Conservation (phyloP, 2,329 filamentous ascomycete species). For the Dactylonectria estremocensis region DNA sequence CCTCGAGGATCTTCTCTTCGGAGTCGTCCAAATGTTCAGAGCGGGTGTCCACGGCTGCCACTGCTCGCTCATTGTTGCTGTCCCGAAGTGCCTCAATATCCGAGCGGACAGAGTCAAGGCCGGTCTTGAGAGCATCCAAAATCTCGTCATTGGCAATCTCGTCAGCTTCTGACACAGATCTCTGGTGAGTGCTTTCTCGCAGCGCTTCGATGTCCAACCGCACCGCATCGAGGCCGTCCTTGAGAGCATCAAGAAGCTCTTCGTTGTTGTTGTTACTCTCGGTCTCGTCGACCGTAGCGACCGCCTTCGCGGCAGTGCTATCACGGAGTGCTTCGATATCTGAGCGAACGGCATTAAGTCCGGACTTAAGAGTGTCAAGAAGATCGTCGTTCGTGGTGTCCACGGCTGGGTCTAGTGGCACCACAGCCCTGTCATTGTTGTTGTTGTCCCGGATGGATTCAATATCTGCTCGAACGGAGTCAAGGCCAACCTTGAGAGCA, state of each 20-base stretch:
- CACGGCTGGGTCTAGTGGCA: slow-evolving; percentile 29
- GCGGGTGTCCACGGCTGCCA: slow-evolving; percentile 55
- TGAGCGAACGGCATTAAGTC: slow-evolving; percentile 79
- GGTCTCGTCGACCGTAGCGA: slow-evolving; percentile 34
- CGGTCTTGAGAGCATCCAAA: slow-evolving; percentile 85
- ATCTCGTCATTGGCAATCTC: slow-evolving; percentile 87
- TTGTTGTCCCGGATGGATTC: slow-evolving; percentile 78
- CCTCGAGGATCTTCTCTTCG: slow-evolving; percentile 85
- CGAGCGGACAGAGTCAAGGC: slow-evolving; percentile 78
- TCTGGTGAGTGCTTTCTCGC: slow-evolving; percentile 73
- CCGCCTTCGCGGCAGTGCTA: slow-evolving; percentile 61
- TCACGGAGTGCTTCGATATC: slow-evolving; percentile 86
- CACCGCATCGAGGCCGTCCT: slow-evolving; percentile 43
- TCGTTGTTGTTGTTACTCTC: slow-evolving; percentile 72
- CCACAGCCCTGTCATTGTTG: slow-evolving; percentile 60
- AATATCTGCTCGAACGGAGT: slow-evolving; percentile 83
- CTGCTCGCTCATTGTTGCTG: slow-evolving; percentile 77
- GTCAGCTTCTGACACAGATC: slow-evolving; percentile 67
- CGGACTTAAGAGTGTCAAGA: slow-evolving; percentile 86
- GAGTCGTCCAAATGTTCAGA: slow-evolving; percentile 57
- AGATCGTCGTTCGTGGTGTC: slow-evolving; percentile 84
- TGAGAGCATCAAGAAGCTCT: slow-evolving; percentile 77
- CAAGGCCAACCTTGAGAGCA: slow-evolving; percentile 86
- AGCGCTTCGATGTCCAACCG: slow-evolving; percentile 56
- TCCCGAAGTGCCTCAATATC: slow-evolving; percentile 79